Percentiles rank a stretch among this genome's conserved stretches.
Conservation (phyloP, 345 rosid genomes). For the Rubroshorea leprosula region DNA sequence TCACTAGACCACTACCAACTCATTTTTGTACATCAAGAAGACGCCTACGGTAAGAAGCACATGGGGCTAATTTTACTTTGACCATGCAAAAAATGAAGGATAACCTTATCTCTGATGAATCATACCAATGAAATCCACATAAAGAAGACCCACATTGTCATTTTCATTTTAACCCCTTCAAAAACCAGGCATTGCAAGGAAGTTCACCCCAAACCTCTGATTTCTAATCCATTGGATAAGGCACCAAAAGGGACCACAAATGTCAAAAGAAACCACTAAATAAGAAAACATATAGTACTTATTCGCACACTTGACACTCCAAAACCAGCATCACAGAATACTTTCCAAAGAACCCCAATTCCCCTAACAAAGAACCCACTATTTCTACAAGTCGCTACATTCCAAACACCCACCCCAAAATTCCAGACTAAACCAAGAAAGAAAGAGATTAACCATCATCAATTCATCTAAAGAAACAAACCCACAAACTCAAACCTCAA, state of each 20-base stretch:
- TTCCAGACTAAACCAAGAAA: background rate
- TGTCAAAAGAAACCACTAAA: background rate
- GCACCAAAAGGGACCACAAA: too few species aligned
- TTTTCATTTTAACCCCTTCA: background rate
- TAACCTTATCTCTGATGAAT: background rate
- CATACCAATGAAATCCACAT: background rate
- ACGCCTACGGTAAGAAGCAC: background rate
- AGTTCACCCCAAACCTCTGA: background rate
- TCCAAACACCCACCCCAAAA: too few species aligned
- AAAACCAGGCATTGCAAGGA: background rate
- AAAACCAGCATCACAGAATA: background rate
- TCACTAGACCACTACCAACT: background rate
- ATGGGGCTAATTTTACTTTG: too few species aligned
- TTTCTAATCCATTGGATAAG: too few species aligned
- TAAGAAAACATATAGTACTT: background rate
- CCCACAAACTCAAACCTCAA: background rate
- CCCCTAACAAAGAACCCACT: background rate
- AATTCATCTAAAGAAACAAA: background rate
- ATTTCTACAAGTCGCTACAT: too few species aligned
- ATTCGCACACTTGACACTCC: background rate
- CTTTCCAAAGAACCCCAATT: background rate
- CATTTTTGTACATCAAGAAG: too few species aligned
- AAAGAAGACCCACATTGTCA: background rate
- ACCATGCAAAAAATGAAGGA: background rate
- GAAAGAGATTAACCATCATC: too few species aligned